Conservation (phyloP, 1,284 basidiomycete species). For the Tremellales sp. region DNA sequence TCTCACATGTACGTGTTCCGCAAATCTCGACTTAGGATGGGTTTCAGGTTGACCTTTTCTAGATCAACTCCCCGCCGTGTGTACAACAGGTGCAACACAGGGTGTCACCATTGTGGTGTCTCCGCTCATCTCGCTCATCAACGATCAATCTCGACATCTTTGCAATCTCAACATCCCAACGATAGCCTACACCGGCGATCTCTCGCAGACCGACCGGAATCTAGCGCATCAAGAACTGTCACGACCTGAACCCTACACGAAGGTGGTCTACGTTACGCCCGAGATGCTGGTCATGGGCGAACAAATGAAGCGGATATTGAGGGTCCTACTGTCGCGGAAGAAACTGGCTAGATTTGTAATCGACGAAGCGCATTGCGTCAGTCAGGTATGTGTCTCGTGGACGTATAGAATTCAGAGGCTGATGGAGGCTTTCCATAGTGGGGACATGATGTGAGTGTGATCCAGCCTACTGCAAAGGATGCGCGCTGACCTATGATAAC, state of each 20-base stretch:
- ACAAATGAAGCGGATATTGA: conserved; percentile 58
- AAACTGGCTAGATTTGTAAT: conserved; percentile 84
- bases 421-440: conserved; percentile 24
- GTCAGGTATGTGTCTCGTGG: conserved; percentile 57
- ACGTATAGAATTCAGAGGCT: conserved; percentile 68
- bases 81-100: conserved; percentile 63
- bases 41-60: background rate
- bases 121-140: conserved; percentile 84
- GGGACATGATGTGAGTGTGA: conserved; percentile 49
- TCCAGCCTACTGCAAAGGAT: background rate
- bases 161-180: conserved; percentile 65
- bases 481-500: background rate
- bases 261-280: conserved; percentile 88
- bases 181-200: conserved; percentile 66
- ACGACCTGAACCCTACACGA: conserved; percentile 47
- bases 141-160: conserved; percentile 80
- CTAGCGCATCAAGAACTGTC: conserved; percentile 53
- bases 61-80: conserved; percentile 78
- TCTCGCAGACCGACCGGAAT: conserved; percentile 45
- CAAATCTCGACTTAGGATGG: background rate
- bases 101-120: conserved; percentile 90
- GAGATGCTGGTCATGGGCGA: conserved; percentile 73
- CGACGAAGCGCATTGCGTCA: conserved; percentile 93
- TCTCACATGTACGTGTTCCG: conserved; percentile 58
- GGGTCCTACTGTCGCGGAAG: conserved; percentile 56